Percentiles rank a stretch among this genome's conserved stretches.
These are phyloP conservation scores for Albatrellus ellisii DNA, from an alignment of 768 basidiomycete genomes.

Conservation along the genomic window DNA sequence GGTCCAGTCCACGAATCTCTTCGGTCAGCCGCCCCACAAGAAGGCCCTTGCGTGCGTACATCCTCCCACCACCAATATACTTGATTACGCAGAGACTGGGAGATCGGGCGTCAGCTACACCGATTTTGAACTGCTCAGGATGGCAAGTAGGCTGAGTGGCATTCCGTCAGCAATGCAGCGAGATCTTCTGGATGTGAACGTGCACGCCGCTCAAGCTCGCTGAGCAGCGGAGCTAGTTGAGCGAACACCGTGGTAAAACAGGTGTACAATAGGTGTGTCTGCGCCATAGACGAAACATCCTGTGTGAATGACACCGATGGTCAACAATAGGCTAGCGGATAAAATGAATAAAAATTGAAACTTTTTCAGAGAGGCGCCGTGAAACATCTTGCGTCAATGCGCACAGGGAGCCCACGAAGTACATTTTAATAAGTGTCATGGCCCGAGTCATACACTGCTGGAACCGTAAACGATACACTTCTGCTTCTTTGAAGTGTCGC, in stretches of 20 bases:
- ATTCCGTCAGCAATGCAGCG: constrained; percentile 68
- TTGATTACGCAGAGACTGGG: too few relatives aligned
- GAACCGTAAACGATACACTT: constrained; percentile 90
- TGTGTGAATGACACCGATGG: too few relatives aligned
- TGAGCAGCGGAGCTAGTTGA: constrained; percentile 64
- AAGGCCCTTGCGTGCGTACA: constrained; percentile 53
- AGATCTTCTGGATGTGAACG: constrained; percentile 71
- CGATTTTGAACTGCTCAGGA: too few relatives aligned
- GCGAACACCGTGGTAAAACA: constrained; percentile 66
- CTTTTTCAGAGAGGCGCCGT: too few relatives aligned
- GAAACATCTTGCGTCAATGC: constrained; percentile 69
- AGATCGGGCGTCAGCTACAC: too few relatives aligned
- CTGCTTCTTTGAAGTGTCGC: constrained; percentile 87
- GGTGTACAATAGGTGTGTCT: constrained; percentile 79
- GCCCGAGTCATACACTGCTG: constrained; percentile 97
- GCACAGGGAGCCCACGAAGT: constrained; percentile 77
- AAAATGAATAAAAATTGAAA: too few relatives aligned
- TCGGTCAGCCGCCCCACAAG: constrained; percentile 62
- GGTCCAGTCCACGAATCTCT: constrained; percentile 78
- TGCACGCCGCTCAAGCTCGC: constrained; percentile 76
- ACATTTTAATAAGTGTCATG: constrained; percentile 98
- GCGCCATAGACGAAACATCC: constrained; percentile 75
- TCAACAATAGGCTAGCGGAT: too few relatives aligned
- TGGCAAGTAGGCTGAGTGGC: constrained; percentile 80
- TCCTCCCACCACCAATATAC: too few relatives aligned